Percentiles rank a stretch among this genome's conserved stretches.
phyloP scores from a whole-genome alignment of 495 filamentous ascomycete genomes.

The Neurospora cerealis region DNA sequence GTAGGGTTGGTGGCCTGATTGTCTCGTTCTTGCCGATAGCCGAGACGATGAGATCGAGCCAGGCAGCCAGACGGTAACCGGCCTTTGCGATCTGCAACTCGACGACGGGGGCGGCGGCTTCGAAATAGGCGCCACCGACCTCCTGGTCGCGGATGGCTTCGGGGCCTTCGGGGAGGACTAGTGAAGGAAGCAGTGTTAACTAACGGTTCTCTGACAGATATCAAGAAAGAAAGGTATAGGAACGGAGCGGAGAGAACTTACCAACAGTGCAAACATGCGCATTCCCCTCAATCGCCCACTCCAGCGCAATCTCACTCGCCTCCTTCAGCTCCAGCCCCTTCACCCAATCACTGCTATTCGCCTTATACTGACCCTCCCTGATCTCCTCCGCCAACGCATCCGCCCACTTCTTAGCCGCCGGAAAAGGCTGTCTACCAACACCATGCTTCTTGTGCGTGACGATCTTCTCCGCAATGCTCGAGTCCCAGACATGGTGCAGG shows the following conservation, averaged over 20 bases:
- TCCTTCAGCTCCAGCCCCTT: conserved; percentile 38
- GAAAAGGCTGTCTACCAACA: conserved; percentile 26
- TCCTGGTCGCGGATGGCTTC: conserved; percentile 46
- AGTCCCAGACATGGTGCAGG: conserved; percentile 56
- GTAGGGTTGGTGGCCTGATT: background rate
- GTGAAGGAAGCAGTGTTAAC: background rate
- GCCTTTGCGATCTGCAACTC: conserved; percentile 67
- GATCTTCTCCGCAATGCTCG: conserved; percentile 49
- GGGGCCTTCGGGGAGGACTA: conserved; percentile 47
- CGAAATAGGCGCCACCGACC: conserved; percentile 52
- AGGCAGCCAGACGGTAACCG: conserved; percentile 57
- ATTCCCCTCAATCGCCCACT: conserved; percentile 56
- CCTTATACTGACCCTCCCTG: conserved; percentile 37
- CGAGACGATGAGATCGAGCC: conserved; percentile 47
- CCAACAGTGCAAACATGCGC: conserved; percentile 44
- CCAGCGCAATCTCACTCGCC: conserved; percentile 40
- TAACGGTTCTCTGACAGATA: background rate
- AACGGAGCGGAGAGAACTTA: conserved; percentile 13
- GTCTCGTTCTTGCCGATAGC: conserved; percentile 5
- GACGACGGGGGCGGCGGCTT: conserved; percentile 53
- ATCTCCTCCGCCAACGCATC: conserved; percentile 41
- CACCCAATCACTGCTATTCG: conserved; percentile 34
- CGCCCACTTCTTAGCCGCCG: conserved; percentile 42
- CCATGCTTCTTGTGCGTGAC: conserved; percentile 30
- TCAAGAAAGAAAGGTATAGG: background rate